phyloP scores from a whole-genome alignment of 768 basidiomycete species.

The Melanogaster broomeanus region DNA sequence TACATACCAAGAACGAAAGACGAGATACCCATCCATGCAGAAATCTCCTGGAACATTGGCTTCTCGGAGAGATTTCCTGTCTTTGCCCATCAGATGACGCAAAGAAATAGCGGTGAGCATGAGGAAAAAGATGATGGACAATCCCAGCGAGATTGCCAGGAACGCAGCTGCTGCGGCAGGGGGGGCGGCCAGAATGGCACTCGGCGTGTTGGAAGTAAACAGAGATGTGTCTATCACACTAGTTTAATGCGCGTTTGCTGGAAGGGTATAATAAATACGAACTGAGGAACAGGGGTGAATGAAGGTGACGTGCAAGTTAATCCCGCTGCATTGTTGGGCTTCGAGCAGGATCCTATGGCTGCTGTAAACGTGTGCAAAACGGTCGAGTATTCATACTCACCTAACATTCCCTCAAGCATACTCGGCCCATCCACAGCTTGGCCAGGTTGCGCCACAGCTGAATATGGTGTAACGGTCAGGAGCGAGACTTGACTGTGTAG shows the following conservation, averaged over 20 bases:
- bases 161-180: slow-evolving; percentile 61
- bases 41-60: slow-evolving; percentile 55
- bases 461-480: slow-evolving; percentile 62
- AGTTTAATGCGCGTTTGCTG: neutral
- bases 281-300: slow-evolving; percentile 66
- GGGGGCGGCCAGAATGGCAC: slow-evolving; percentile 58
- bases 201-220: slow-evolving; percentile 58
- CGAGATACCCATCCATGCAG: slow-evolving; percentile 75
- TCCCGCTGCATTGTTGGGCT: slow-evolving; percentile 45
- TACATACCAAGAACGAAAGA: slow-evolving; percentile 71
- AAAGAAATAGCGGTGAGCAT: slow-evolving; percentile 66
- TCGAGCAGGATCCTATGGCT: slow-evolving; percentile 65
- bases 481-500: slow-evolving; percentile 65
- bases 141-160: slow-evolving; percentile 59
- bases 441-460: slow-evolving; percentile 38
- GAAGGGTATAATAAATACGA: slow-evolving; percentile 17
- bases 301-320: slow-evolving; percentile 59
- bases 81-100: slow-evolving; percentile 62
- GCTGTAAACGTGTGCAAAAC: slow-evolving; percentile 1
- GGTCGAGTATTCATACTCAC: slow-evolving; percentile 36
- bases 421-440: slow-evolving; percentile 62
- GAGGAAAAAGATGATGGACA: slow-evolving; percentile 64
- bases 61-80: slow-evolving; percentile 51
- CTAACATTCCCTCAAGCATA: slow-evolving; percentile 65
- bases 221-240: slow-evolving; percentile 56